phyloP scores from a whole-genome alignment of 2,329 filamentous ascomycete species.

The Aspergillus amoenus region DNA sequence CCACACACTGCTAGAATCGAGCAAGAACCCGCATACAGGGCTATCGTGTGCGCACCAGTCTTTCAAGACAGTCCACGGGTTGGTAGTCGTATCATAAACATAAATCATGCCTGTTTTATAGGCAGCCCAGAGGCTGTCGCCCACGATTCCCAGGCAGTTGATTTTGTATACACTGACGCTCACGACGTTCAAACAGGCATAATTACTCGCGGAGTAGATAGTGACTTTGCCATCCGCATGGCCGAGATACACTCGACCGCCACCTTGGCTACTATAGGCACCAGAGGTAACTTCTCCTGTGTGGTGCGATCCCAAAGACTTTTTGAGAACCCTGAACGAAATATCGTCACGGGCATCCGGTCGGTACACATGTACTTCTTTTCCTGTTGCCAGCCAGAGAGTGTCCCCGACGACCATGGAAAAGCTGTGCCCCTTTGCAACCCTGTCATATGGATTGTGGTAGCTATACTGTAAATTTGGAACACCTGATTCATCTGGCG shows the following conservation, averaged over 20 bases:
- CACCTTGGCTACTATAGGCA: slow-evolving; percentile 69
- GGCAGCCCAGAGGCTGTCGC: slow-evolving; percentile 83
- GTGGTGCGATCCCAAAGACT: slow-evolving; percentile 68
- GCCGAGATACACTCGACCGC: slow-evolving; percentile 81
- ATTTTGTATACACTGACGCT: slow-evolving; percentile 95
- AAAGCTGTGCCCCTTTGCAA: slow-evolving; percentile 80
- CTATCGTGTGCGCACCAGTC: slow-evolving; percentile 92
- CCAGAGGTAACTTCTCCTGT: slow-evolving; percentile 87
- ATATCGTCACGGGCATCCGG: slow-evolving; percentile 67
- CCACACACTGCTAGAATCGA: slow-evolving; percentile 81
- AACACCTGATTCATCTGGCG: slow-evolving; percentile 68
- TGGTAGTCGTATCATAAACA: slow-evolving; percentile 79
- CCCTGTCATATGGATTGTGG: slow-evolving; percentile 65
- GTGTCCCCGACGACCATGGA: slow-evolving; percentile 83
- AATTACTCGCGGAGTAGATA: slow-evolving; percentile 80
- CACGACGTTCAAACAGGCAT: slow-evolving; percentile 73
- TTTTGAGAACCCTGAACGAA: slow-evolving; percentile 72
- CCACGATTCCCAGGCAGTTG: slow-evolving; percentile 78
- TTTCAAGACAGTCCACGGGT: slow-evolving; percentile 89
- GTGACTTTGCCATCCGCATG: slow-evolving; percentile 93
- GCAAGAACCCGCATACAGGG: slow-evolving; percentile 73
- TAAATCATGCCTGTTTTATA: slow-evolving; percentile 94
- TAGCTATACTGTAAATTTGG: slow-evolving; percentile 74
- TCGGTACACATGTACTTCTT: slow-evolving; percentile 80
- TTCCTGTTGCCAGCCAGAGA: slow-evolving; percentile 85